These are phyloP conservation scores for Papiliotrema fonsecae DNA, from an alignment of 1,284 basidiomycete genomes.

Conservation along the genomic window DNA sequence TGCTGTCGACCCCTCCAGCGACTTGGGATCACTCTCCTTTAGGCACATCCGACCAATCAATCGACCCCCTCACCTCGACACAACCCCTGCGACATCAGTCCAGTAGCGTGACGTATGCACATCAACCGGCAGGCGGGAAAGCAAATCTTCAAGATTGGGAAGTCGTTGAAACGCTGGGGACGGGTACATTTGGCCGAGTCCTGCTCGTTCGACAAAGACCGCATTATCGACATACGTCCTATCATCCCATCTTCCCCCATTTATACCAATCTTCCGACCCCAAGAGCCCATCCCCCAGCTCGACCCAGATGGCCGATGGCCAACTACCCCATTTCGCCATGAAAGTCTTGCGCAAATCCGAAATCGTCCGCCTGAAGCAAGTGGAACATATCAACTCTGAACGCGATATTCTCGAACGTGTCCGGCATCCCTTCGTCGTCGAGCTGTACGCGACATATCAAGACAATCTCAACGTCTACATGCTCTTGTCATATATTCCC, in stretches of 20 bases:
- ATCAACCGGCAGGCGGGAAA: slow-evolving; percentile 19
- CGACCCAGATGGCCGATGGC: slow-evolving; percentile 42
- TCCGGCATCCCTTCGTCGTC: slow-evolving; percentile 57
- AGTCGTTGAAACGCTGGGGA: slow-evolving; percentile 49
- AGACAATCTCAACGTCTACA: slow-evolving; percentile 54
- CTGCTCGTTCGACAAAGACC: slow-evolving; percentile 47
- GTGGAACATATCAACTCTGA: slow-evolving; percentile 57
- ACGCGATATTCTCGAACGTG: slow-evolving; percentile 51
- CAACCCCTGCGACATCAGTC: not conserved
- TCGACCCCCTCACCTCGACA: not conserved
- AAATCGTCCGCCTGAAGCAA: slow-evolving; percentile 54
- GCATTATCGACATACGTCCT: slow-evolving; percentile 40
- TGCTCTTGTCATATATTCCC: slow-evolving; percentile 54
- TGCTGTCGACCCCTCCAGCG: slow-evolving; percentile 30
- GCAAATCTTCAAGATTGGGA: slow-evolving; percentile 45
- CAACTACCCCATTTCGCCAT: slow-evolving; percentile 51
- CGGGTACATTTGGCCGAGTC: slow-evolving; percentile 49
- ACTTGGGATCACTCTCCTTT: slow-evolving; percentile 1
- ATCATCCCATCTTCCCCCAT: slow-evolving; percentile 49
- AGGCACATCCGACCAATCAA: not conserved
- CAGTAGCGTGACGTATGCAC: slow-evolving; percentile 6
- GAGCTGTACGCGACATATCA: slow-evolving; percentile 52
- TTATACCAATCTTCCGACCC: slow-evolving; percentile 40
- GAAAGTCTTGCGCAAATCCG: slow-evolving; percentile 54
- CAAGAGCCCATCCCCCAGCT: slow-evolving; percentile 30